Percentiles rank a stretch among this genome's conserved stretches.
Evolutionary conservation across 2,329 filamentous ascomycete genomes (phyloP).

Genomic region (Aspergillus udagawae): DNA sequence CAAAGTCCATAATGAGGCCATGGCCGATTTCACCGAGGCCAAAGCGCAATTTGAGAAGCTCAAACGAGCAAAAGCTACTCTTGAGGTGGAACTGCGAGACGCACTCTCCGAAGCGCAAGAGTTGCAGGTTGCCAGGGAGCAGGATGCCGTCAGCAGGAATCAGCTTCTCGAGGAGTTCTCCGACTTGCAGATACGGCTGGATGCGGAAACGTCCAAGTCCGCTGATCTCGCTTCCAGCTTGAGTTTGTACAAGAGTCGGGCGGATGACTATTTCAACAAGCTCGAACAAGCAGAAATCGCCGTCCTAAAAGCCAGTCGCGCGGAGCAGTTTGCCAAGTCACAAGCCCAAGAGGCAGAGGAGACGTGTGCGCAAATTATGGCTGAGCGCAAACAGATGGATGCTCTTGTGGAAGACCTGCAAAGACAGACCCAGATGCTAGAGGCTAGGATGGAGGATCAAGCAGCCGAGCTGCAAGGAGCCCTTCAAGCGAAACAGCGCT

Average conservation of each 20-base stretch:
- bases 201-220: conserved; percentile 80
- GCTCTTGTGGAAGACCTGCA: conserved; percentile 82
- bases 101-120: conserved; percentile 79
- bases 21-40: conserved; percentile 79
- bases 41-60: conserved; percentile 84
- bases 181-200: conserved; percentile 87
- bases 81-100: conserved; percentile 87
- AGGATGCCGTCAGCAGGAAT: conserved; percentile 80
- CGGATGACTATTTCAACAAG: conserved; percentile 96
- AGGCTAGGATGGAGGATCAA: conserved; percentile 87
- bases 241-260: conserved; percentile 82
- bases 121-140: conserved; percentile 71
- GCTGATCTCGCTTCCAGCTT: conserved; percentile 80
- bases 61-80: conserved; percentile 70
- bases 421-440: conserved; percentile 80
- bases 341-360: conserved; percentile 91
- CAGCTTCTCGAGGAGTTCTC: conserved; percentile 90
- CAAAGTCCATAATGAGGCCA: conserved; percentile 77
- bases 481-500: conserved; percentile 82
- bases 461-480: conserved; percentile 84
- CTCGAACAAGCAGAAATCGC: conserved; percentile 95
- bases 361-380: conserved; percentile 82
- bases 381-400: conserved; percentile 89
- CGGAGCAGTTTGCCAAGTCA: conserved; percentile 88
- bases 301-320: conserved; percentile 84